Evolutionary conservation across 305 asterid species (phyloP).

Genomic region (Rubia balearica): DNA sequence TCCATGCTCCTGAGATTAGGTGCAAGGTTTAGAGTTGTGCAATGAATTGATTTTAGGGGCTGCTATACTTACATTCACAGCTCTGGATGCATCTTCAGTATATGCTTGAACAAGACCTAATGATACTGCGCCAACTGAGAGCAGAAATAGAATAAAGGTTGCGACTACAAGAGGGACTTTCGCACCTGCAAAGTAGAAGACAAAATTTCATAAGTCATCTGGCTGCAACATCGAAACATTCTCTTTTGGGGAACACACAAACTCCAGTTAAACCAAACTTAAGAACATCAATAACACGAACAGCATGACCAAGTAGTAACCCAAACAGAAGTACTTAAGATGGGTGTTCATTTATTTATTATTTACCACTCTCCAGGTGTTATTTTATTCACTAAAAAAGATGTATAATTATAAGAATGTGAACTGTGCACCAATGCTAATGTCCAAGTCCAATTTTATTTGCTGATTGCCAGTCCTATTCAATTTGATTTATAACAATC

Average conservation of each 20-base stretch:
- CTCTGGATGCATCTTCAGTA: conserved; percentile 71
- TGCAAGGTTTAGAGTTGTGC: not conserved
- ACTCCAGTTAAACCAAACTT: not conserved
- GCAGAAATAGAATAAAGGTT: conserved; percentile 34
- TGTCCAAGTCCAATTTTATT: not conserved
- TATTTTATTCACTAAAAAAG: not conserved
- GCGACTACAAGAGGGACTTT: conserved; percentile 47
- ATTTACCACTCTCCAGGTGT: not conserved
- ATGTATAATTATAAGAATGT: not conserved
- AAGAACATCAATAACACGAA: not conserved
- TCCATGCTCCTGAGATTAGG: not conserved
- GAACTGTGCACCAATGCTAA: not conserved
- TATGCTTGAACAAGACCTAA: conserved; percentile 60
- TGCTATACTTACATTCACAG: conserved; percentile 63
- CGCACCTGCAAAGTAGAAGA: conserved; percentile 39
- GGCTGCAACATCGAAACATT: not conserved
- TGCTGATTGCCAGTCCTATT: not conserved
- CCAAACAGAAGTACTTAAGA: no score
- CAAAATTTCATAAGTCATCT: not conserved
- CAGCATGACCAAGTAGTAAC: not conserved
- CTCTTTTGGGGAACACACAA: not conserved
- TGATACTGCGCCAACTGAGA: conserved; percentile 47
- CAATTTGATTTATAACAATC: not conserved
- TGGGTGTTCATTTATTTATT: not conserved
- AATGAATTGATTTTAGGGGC: not conserved